Evolutionary conservation across 2,329 filamentous ascomycete genomes (phyloP).

Genomic region (Alternaria metachromatica): DNA sequence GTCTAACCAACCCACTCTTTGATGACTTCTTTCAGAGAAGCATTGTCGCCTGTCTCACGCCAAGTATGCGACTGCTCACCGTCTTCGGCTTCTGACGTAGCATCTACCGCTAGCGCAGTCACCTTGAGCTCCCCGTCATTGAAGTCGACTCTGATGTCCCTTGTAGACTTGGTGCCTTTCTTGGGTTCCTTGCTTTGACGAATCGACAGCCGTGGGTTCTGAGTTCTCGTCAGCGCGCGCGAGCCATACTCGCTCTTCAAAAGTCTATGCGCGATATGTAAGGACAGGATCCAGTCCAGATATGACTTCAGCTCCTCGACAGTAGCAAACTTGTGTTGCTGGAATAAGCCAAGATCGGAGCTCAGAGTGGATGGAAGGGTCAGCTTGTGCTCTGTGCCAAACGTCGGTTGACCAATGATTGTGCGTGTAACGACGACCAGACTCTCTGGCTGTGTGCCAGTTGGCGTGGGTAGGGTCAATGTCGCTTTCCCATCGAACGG

Average conservation of each 20-base stretch:
- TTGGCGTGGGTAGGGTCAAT: slow-evolving; percentile 33
- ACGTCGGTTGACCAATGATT: slow-evolving; percentile 41
- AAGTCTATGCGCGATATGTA: slow-evolving; percentile 39
- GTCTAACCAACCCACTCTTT: slow-evolving; percentile 32
- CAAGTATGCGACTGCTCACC: slow-evolving; percentile 30
- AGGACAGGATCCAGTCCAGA: slow-evolving; percentile 42
- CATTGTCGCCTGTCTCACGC: slow-evolving; percentile 23
- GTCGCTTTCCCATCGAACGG: slow-evolving; percentile 40
- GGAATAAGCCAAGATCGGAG: slow-evolving; percentile 36
- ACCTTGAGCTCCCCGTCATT: slow-evolving; percentile 25
- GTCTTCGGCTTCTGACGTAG: slow-evolving; percentile 11
- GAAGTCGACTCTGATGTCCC: slow-evolving; percentile 31
- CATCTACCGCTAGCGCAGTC: slow-evolving; percentile 9
- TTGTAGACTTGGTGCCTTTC: slow-evolving; percentile 22
- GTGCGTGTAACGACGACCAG: slow-evolving; percentile 41
- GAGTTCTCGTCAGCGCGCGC: slow-evolving; percentile 23
- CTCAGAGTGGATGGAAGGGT: slow-evolving; percentile 38
- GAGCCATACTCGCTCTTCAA: slow-evolving; percentile 33
- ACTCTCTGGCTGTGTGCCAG: slow-evolving; percentile 25
- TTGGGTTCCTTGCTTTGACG: slow-evolving; percentile 24
- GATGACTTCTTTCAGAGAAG: slow-evolving; percentile 31
- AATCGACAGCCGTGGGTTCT: slow-evolving; percentile 34
- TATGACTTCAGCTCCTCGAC: slow-evolving; percentile 39
- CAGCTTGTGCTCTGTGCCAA: slow-evolving; percentile 45
- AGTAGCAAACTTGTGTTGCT: slow-evolving; percentile 38